phyloP scores from a whole-genome alignment of 805 yeast genomes.

The Starmerella roubikii region DNA sequence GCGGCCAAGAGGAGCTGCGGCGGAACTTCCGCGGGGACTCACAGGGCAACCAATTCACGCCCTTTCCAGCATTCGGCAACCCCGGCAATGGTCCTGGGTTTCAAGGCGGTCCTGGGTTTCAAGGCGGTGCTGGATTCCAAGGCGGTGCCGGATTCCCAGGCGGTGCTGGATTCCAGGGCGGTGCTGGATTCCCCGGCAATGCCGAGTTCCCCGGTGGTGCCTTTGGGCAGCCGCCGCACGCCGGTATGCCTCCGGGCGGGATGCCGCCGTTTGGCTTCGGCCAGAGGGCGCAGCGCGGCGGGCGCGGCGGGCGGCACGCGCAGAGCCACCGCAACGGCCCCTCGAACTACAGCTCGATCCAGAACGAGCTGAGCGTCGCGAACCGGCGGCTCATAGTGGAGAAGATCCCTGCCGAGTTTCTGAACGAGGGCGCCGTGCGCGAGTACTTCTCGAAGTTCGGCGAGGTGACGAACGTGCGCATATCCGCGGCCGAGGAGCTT shows the following conservation, averaged over 20 bases:
- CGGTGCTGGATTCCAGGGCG: background rate
- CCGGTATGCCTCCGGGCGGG: background rate
- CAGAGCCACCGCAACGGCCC: background rate
- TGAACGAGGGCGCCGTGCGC: slow-evolving; percentile 26
- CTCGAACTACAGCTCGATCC: slow-evolving; percentile 5
- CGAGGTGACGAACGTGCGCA: slow-evolving; percentile 22
- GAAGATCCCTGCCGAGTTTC: slow-evolving; percentile 32
- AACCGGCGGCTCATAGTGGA: slow-evolving; percentile 31
- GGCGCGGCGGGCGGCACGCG: background rate
- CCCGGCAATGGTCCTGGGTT: background rate
- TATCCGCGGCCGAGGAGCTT: slow-evolving; percentile 22
- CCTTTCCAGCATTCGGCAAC: background rate
- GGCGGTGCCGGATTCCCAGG: background rate
- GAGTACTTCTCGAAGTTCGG: slow-evolving; percentile 34
- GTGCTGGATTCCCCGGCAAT: background rate
- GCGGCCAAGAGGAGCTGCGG: slow-evolving; percentile 23
- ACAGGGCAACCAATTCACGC: background rate
- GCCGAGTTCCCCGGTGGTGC: background rate
- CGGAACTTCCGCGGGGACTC: slow-evolving; percentile 17
- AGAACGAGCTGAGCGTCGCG: slow-evolving; percentile 21
- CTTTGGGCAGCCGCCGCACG: background rate
- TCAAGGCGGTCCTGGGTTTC: background rate
- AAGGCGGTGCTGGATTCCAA: background rate
- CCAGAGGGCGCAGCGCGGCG: slow-evolving; percentile 1
- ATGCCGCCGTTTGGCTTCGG: slow-evolving; percentile 7